Evolutionary conservation across 148 eudicot species (phyloP).

Genomic region (Heliosperma pusillum): DNA sequence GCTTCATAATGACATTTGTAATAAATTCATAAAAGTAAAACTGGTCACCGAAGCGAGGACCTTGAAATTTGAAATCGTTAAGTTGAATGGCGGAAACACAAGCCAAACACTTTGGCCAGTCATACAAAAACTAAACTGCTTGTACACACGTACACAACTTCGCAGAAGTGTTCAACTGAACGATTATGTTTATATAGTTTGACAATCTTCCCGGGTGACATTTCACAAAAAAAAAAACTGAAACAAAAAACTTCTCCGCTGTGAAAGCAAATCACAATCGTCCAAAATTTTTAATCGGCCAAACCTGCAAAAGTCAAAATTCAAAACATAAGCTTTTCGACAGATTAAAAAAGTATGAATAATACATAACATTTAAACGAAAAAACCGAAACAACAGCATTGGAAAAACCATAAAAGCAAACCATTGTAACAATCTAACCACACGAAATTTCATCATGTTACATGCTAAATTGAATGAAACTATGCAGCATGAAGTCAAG

Average conservation of each 20-base stretch:
- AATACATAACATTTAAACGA: no score
- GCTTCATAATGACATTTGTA: no score
- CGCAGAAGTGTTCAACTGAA: not conserved
- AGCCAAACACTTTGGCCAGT: not conserved
- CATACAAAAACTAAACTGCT: no score
- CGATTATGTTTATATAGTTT: not conserved
- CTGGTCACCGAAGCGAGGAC: not conserved
- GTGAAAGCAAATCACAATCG: constrained; percentile 23
- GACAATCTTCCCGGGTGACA: not conserved
- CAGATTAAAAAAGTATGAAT: not conserved
- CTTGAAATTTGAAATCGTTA: not conserved
- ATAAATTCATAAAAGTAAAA: not conserved
- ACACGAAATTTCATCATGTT: no score
- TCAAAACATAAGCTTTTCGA: not conserved
- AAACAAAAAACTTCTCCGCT: constrained; percentile 6
- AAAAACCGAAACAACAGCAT: not conserved
- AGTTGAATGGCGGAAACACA: not conserved
- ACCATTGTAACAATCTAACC: no score
- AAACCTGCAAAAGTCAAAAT: constrained; percentile 32
- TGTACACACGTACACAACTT: not conserved
- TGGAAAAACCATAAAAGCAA: no score
- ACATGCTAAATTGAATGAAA: no score
- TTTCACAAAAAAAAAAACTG: not conserved
- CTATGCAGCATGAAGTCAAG: not conserved
- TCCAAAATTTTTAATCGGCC: constrained; percentile 49